Evolutionary conservation across 2,329 filamentous ascomycete genomes (phyloP).

Genomic region (Pseudogymnoascus sp.): DNA sequence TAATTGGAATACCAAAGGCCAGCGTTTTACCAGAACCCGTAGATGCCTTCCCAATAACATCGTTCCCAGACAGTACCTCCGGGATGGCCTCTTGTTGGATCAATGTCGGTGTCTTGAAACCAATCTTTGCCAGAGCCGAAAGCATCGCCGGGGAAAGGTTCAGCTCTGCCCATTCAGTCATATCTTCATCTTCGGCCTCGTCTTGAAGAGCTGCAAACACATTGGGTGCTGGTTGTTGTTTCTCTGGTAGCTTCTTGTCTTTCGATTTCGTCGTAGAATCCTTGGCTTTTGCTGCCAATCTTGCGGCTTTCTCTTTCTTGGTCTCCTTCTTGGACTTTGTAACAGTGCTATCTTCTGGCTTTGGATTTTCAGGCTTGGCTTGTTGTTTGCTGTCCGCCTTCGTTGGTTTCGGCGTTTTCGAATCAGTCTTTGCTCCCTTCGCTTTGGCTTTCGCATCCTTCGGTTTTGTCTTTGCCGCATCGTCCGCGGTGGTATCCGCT

Average conservation of each 20-base stretch:
- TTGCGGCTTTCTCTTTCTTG: slow-evolving; percentile 25
- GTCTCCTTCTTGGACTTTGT: slow-evolving; percentile 19
- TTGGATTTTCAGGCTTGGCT: slow-evolving; percentile 8
- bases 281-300: slow-evolving; percentile 21
- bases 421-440: slow-evolving; percentile 18
- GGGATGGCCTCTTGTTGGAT: slow-evolving; percentile 80
- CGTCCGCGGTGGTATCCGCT: not conserved
- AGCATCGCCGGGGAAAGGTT: slow-evolving; percentile 65
- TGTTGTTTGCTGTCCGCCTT: slow-evolving; percentile 24
- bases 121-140: slow-evolving; percentile 67
- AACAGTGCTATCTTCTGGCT: slow-evolving; percentile 19
- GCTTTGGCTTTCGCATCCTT: slow-evolving; percentile 19
- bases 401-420: slow-evolving; percentile 2
- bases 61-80: slow-evolving; percentile 70
- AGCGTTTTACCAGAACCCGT: slow-evolving; percentile 96
- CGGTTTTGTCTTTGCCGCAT: slow-evolving; percentile 8
- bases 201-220: slow-evolving; percentile 39
- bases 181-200: slow-evolving; percentile 53
- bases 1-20: slow-evolving; percentile 86
- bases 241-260: slow-evolving; percentile 20
- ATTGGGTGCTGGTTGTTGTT: slow-evolving; percentile 20
- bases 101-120: slow-evolving; percentile 70
- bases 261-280: slow-evolving; percentile 24
- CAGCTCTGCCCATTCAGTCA: slow-evolving; percentile 71
- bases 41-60: slow-evolving; percentile 91